Conservation (phyloP, 1,284 basidiomycete genomes). For the Volvariella volvacea region DNA sequence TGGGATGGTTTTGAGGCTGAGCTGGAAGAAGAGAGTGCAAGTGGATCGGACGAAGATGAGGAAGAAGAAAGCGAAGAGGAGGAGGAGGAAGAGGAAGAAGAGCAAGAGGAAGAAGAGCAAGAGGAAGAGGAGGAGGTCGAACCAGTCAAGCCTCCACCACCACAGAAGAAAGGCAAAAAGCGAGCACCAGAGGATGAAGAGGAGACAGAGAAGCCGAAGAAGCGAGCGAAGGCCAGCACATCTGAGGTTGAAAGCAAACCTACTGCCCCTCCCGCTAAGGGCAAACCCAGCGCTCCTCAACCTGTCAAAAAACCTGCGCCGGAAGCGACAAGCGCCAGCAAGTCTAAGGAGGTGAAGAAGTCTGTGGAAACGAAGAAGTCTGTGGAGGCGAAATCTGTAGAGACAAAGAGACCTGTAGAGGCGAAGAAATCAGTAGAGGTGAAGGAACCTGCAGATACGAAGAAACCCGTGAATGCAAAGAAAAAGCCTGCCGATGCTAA, state of each 20-base stretch:
- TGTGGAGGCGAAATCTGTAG: too few species aligned
- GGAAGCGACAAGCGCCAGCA: too few species aligned
- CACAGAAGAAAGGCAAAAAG: slow-evolving; percentile 34
- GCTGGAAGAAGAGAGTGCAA: slow-evolving; percentile 18
- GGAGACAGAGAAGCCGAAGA: slow-evolving; percentile 30
- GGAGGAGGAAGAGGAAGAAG: slow-evolving; percentile 14
- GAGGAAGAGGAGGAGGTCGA: slow-evolving; percentile 10
- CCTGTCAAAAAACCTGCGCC: too few species aligned
- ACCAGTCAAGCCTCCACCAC: neutral
- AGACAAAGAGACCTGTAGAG: too few species aligned
- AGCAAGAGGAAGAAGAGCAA: slow-evolving; percentile 9
- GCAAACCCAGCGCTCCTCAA: slow-evolving; percentile 4
- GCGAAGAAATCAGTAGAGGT: too few species aligned
- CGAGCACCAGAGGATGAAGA: slow-evolving; percentile 25
- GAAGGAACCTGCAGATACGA: slow-evolving; percentile 7
- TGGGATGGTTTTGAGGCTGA: slow-evolving; percentile 49
- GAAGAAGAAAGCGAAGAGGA: slow-evolving; percentile 17
- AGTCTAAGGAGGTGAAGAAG: too few species aligned
- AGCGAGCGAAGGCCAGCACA: slow-evolving; percentile 28
- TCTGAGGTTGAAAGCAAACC: slow-evolving; percentile 10
- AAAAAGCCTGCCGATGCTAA: slow-evolving; percentile 12
- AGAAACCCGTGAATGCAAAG: slow-evolving; percentile 10
- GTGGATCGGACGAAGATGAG: slow-evolving; percentile 18
- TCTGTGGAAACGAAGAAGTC: too few species aligned
- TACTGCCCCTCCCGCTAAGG: slow-evolving; percentile 3